These are phyloP conservation scores for Pistacia atlantica DNA, from an alignment of 345 rosid genomes.

Conservation along the genomic window DNA sequence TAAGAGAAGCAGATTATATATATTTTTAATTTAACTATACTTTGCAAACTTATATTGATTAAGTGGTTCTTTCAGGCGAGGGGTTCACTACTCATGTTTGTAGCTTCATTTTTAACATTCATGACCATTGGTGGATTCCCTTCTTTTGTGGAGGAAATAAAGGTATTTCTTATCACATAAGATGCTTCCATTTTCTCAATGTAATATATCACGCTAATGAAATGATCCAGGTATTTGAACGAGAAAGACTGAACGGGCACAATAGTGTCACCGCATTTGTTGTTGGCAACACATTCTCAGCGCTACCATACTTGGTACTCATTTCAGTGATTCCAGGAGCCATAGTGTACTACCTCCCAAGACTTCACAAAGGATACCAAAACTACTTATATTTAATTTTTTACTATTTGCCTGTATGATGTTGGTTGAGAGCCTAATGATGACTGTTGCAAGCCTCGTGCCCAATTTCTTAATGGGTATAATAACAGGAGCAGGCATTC, in stretches of 20 bases:
- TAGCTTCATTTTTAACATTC: conserved; percentile 50
- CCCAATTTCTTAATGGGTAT: conserved; percentile 59
- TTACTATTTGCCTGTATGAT: conserved; percentile 43
- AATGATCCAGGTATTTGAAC: conserved; percentile 39
- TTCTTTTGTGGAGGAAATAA: conserved; percentile 65
- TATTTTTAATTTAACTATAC: too few species aligned
- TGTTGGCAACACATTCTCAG: conserved; percentile 46
- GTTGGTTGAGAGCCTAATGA: conserved; percentile 60
- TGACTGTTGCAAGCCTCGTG: conserved; percentile 51
- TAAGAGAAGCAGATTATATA: neutral
- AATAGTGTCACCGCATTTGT: conserved; percentile 42
- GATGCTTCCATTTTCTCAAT: neutral
- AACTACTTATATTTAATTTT: conserved; percentile 37
- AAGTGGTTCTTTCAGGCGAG: conserved; percentile 36
- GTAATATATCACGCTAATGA: neutral
- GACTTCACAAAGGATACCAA: conserved; percentile 37
- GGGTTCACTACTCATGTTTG: conserved; percentile 47
- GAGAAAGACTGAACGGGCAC: conserved; percentile 64
- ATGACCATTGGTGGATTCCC: conserved; percentile 62
- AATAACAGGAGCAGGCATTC: conserved; percentile 55
- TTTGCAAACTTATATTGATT: neutral
- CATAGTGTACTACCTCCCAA: conserved; percentile 32
- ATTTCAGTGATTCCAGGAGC: conserved; percentile 51
- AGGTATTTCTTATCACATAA: conserved; percentile 26
- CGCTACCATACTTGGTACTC: conserved; percentile 40